phyloP scores from a whole-genome alignment of 306 rosid species.

The Prunus dulcis region DNA sequence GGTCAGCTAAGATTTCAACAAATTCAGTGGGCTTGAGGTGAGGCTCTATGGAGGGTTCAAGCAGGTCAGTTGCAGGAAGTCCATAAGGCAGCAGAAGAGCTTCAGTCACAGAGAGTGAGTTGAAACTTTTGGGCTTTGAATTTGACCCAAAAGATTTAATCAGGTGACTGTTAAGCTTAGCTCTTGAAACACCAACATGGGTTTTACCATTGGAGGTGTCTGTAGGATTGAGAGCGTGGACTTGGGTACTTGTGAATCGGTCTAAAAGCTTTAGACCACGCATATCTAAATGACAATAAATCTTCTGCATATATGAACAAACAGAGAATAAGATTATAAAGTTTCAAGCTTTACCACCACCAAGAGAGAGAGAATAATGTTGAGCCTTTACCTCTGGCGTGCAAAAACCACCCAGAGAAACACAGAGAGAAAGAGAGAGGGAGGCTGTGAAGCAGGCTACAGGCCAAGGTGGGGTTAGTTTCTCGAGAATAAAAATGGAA shows the following conservation, averaged over 20 bases:
- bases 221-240: slow-evolving; percentile 60
- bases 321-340: not conserved
- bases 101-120: slow-evolving; percentile 35
- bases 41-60: slow-evolving; percentile 70
- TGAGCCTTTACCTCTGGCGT: slow-evolving; percentile 5
- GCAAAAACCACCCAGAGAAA: not conserved
- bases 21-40: slow-evolving; percentile 55
- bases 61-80: slow-evolving; percentile 51
- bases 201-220: slow-evolving; percentile 39
- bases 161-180: slow-evolving; percentile 37
- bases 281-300: slow-evolving; percentile 37
- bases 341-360: not conserved
- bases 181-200: slow-evolving; percentile 23
- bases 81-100: slow-evolving; percentile 41
- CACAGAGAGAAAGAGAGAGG: not conserved
- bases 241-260: slow-evolving; percentile 65
- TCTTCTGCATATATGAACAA: slow-evolving; percentile 5
- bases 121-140: slow-evolving; percentile 53
- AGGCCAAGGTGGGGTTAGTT: slow-evolving; percentile 8
- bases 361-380: slow-evolving; percentile 17
- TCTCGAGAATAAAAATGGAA: slow-evolving; percentile 7
- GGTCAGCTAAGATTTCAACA: slow-evolving; percentile 52
- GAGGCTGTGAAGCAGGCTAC: not conserved
- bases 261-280: slow-evolving; percentile 60
- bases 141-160: slow-evolving; percentile 53